phyloP scores from a whole-genome alignment of 768 basidiomycete species.

The Calocera cornea region DNA sequence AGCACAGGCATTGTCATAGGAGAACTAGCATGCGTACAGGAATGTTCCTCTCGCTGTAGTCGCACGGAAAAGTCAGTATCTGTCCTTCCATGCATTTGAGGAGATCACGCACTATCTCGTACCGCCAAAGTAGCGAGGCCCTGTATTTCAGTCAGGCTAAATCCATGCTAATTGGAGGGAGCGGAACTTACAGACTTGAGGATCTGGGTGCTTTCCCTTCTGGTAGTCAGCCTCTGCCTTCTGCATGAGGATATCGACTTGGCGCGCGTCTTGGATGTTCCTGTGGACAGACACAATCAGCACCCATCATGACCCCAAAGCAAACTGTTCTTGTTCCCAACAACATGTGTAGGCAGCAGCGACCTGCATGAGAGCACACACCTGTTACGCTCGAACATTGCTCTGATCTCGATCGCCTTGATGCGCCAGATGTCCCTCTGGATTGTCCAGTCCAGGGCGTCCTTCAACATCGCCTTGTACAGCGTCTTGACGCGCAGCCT shows the following conservation, averaged over 20 bases:
- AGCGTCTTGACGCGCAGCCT: constrained; percentile 80
- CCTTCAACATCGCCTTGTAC: constrained; percentile 74
- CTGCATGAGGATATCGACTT: constrained; percentile 59
- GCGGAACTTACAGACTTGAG: constrained; percentile 66
- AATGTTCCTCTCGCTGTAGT: constrained; percentile 28
- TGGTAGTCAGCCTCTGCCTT: constrained; percentile 67
- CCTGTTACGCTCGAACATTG: constrained; percentile 89
- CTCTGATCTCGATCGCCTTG: constrained; percentile 73
- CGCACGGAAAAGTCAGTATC: neutral
- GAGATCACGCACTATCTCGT: constrained; percentile 73
- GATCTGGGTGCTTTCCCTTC: constrained; percentile 68
- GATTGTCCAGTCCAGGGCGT: constrained; percentile 82
- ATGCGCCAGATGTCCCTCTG: constrained; percentile 75
- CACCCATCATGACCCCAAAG: neutral
- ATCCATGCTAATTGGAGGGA: neutral
- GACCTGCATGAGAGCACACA: constrained; percentile 26
- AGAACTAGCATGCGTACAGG: constrained; percentile 19
- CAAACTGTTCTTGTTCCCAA: constrained; percentile 13
- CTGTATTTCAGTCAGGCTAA: constrained; percentile 29
- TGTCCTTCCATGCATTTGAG: neutral
- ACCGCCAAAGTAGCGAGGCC: constrained; percentile 70
- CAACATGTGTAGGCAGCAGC: neutral
- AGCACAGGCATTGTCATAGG: neutral
- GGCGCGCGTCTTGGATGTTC: constrained; percentile 71
- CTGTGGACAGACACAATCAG: constrained; percentile 29